phyloP scores from a whole-genome alignment of 768 basidiomycete genomes.

The Asterophora lycoperdoides region DNA sequence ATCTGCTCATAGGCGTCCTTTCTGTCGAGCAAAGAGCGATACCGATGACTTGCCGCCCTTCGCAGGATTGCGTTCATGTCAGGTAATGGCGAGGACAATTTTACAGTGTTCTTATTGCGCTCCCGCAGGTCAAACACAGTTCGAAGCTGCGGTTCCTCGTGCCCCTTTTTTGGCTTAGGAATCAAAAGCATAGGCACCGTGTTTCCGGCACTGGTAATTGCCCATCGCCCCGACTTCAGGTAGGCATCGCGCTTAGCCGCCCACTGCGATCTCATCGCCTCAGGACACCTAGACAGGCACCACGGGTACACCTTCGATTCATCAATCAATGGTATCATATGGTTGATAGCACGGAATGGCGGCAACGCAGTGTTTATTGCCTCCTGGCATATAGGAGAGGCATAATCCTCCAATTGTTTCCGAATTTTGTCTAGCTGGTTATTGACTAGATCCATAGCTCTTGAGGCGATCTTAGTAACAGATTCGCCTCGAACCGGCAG shows the following conservation, averaged over 20 bases:
- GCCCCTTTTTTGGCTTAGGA: conserved; percentile 15
- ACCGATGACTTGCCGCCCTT: conserved; percentile 18
- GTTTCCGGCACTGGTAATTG: conserved; percentile 28
- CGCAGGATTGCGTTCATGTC: conserved; percentile 23
- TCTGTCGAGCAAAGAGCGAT: conserved; percentile 30
- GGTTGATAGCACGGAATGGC: conserved; percentile 35
- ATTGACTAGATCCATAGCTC: conserved; percentile 4
- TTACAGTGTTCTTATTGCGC: conserved; percentile 32
- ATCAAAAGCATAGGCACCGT: conserved; percentile 33
- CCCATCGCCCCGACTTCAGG: conserved; percentile 25
- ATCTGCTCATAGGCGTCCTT: conserved; percentile 37
- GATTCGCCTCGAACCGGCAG: conserved; percentile 18
- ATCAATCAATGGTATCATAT: conserved; percentile 34
- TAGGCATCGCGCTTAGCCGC: conserved; percentile 26
- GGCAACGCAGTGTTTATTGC: conserved; percentile 30
- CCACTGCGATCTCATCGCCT: conserved; percentile 29
- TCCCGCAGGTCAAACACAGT: conserved; percentile 30
- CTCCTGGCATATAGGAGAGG: conserved; percentile 22
- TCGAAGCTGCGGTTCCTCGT: conserved; percentile 18
- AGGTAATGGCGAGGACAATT: conserved; percentile 27
- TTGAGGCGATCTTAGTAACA: conserved; percentile 6
- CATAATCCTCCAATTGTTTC: conserved; percentile 18
- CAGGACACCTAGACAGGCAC: conserved; percentile 34
- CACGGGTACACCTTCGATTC: conserved; percentile 23
- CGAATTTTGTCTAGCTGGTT: conserved; percentile 13